phyloP scores from a whole-genome alignment of 2,329 filamentous ascomycete genomes.

The Didymella lethalis region DNA sequence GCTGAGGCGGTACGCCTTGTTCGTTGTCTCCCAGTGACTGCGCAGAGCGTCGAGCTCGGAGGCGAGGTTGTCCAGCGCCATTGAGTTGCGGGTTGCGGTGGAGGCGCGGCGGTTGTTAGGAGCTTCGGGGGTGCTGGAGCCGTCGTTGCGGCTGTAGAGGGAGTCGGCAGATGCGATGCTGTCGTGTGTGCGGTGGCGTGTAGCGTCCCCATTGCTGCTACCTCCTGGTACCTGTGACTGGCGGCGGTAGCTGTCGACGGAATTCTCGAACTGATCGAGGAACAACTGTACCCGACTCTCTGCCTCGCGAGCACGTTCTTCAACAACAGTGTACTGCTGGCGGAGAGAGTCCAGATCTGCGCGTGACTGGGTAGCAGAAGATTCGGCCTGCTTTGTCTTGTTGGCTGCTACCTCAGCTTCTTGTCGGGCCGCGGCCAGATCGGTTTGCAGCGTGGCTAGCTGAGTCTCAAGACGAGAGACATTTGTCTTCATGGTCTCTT shows the following conservation, averaged over 20 bases:
- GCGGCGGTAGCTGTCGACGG: constrained; percentile 92
- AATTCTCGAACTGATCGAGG: constrained; percentile 91
- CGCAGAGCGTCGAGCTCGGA: constrained; percentile 90
- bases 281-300: constrained; percentile 93
- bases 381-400: constrained; percentile 60
- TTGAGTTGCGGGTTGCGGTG: constrained; percentile 61
- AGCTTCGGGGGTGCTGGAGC: constrained; percentile 45
- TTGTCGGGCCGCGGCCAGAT: constrained; percentile 70
- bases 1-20: constrained; percentile 91
- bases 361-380: constrained; percentile 63
- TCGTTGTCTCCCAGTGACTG: constrained; percentile 93
- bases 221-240: constrained; percentile 61
- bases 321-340: constrained; percentile 80
- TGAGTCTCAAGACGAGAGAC: constrained; percentile 74
- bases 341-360: constrained; percentile 82
- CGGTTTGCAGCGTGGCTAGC: constrained; percentile 71
- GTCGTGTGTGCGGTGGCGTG: constrained; percentile 58
- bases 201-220: constrained; percentile 45
- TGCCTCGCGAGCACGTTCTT: constrained; percentile 85
- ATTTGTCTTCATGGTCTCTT: constrained; percentile 72
- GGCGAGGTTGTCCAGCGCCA: constrained; percentile 88
- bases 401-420: constrained; percentile 74
- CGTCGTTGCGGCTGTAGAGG: constrained; percentile 55
- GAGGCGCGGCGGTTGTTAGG: constrained; percentile 38
- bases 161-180: constrained; percentile 68